Evolutionary conservation across 2,329 filamentous ascomycete species (phyloP).

Genomic region (Penicillium sp.): DNA sequence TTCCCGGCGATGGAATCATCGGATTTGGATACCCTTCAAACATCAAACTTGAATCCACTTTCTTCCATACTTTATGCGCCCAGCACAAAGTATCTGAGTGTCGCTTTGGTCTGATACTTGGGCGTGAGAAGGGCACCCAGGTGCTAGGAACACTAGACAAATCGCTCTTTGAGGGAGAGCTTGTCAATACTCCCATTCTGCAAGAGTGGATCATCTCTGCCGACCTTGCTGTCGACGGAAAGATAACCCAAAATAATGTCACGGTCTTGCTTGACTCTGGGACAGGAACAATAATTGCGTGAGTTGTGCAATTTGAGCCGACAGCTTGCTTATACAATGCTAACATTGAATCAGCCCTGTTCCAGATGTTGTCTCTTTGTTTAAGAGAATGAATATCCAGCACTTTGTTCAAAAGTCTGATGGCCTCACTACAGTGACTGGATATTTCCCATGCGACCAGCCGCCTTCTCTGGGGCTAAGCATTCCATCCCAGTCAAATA

Average conservation of each 20-base stretch:
- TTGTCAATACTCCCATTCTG: constrained; percentile 4
- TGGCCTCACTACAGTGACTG: neutral
- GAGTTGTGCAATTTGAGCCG: neutral
- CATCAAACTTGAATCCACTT: neutral
- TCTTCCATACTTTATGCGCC: constrained; percentile 8
- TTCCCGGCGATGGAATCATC: constrained; percentile 7
- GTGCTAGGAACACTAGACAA: constrained; percentile 3
- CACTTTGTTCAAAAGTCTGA: neutral
- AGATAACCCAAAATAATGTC: constrained; percentile 1
- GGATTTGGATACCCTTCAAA: constrained; percentile 2
- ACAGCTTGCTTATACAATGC: neutral
- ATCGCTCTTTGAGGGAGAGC: constrained; percentile 3
- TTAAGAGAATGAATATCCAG: neutral
- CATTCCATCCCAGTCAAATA: constrained; percentile 1
- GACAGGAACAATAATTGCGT: neutral
- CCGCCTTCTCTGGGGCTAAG: constrained; percentile 1
- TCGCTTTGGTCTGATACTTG: constrained; percentile 6
- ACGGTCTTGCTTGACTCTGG: constrained; percentile 5
- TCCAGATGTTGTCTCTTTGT: neutral
- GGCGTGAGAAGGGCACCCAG: neutral
- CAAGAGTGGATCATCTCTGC: constrained; percentile 8
- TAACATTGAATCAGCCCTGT: neutral
- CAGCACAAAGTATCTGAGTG: constrained; percentile 1
- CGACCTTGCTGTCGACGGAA: constrained; percentile 5
- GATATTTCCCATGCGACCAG: constrained; percentile 7